Percentiles rank a stretch among this genome's conserved stretches.
phyloP scores from a whole-genome alignment of 2,329 filamentous ascomycete species.

The Colletotrichum aenigma region DNA sequence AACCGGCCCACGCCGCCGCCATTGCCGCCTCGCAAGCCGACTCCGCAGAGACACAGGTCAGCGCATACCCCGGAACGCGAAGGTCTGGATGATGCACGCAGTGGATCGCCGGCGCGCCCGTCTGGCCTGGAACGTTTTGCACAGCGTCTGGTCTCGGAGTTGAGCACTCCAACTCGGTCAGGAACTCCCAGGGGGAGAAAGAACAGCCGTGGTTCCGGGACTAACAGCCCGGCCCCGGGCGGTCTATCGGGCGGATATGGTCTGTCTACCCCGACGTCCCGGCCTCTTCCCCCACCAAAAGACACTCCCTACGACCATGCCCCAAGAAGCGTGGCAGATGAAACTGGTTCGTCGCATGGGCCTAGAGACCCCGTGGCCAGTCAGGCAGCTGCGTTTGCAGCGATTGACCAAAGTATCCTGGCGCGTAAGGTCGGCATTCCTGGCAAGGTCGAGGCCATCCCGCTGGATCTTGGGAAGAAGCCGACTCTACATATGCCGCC shows the following conservation, averaged over 20 bases:
- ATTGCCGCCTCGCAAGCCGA: slow-evolving; percentile 25
- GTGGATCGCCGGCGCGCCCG: slow-evolving; percentile 56
- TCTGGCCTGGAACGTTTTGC: slow-evolving; percentile 65
- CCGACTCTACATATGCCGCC: slow-evolving; percentile 19
- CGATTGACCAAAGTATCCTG: slow-evolving; percentile 67
- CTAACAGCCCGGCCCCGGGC: slow-evolving; percentile 34
- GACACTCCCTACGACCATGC: slow-evolving; percentile 47
- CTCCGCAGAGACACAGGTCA: slow-evolving; percentile 26
- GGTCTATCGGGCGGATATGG: slow-evolving; percentile 29
- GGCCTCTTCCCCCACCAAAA: slow-evolving; percentile 42
- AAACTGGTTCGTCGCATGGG: background rate
- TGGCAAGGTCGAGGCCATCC: slow-evolving; percentile 47
- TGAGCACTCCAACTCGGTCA: slow-evolving; percentile 57
- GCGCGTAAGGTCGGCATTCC: slow-evolving; percentile 58
- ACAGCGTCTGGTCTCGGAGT: slow-evolving; percentile 65
- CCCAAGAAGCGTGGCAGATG: slow-evolving; percentile 29
- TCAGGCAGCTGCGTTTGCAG: slow-evolving; percentile 66
- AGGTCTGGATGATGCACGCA: slow-evolving; percentile 48
- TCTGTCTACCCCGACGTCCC: slow-evolving; percentile 35
- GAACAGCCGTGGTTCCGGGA: slow-evolving; percentile 40
- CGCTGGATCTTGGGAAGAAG: slow-evolving; percentile 46
- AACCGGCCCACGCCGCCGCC: slow-evolving; percentile 34
- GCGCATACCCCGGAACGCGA: slow-evolving; percentile 43
- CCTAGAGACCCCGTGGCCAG: slow-evolving; percentile 41
- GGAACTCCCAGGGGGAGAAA: slow-evolving; percentile 55